Conservation (phyloP, 139 green algal genomes). For the Bryopsis sp. region DNA sequence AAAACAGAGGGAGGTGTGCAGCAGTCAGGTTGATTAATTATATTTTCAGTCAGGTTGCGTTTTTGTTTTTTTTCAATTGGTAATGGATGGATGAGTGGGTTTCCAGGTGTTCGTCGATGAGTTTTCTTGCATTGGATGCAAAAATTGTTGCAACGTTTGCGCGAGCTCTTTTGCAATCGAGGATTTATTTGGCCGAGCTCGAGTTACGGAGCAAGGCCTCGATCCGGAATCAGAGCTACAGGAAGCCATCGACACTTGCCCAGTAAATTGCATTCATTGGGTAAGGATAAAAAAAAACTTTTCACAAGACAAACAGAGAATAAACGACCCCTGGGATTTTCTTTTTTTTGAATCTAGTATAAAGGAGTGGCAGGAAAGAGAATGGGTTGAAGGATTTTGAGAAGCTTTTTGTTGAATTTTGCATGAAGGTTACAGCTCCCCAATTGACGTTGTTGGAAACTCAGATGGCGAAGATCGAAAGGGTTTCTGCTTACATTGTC, state of each 20-base stretch:
- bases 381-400: too few species aligned
- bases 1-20: too few species aligned
- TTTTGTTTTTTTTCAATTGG: too few species aligned
- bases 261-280: conserved; percentile 28
- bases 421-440: conserved; percentile 30
- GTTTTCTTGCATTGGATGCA: conserved; percentile 44
- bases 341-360: too few species aligned
- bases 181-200: conserved; percentile 28
- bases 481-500: conserved; percentile 37
- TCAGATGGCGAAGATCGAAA: conserved; percentile 39
- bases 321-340: too few species aligned
- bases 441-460: conserved; percentile 44
- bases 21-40: too few species aligned
- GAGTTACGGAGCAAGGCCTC: conserved; percentile 35
- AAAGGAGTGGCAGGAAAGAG: too few species aligned
- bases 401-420: too few species aligned
- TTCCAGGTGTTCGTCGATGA: conserved; percentile 43
- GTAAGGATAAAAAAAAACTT: neutral
- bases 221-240: conserved; percentile 30
- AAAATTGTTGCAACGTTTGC: conserved; percentile 22
- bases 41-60: too few species aligned
- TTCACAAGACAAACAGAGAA: too few species aligned
- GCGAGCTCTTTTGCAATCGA: conserved; percentile 23
- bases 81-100: too few species aligned
- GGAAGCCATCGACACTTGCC: conserved; percentile 45